Conservation (phyloP, 2,329 filamentous ascomycete genomes). For the Verticillium zaregamsianum region DNA sequence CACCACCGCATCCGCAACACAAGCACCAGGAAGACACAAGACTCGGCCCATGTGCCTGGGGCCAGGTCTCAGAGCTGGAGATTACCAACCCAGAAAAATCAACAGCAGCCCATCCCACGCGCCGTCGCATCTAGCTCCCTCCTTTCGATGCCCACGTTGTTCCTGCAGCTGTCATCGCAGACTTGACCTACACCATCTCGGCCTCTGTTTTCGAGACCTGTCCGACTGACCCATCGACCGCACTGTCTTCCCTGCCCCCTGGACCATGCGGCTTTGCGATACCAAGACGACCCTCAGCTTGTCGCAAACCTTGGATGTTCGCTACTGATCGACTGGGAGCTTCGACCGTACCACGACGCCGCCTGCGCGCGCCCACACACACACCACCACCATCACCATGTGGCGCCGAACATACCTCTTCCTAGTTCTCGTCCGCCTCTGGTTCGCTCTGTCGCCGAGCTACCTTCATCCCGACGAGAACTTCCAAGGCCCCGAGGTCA, state of each 20-base stretch:
- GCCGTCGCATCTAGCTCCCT: background rate
- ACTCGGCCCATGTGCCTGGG: background rate
- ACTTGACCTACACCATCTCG: background rate
- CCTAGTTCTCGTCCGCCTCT: constrained; percentile 81
- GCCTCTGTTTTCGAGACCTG: background rate
- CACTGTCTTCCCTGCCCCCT: background rate
- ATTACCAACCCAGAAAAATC: background rate
- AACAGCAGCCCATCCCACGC: background rate
- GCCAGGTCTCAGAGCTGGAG: background rate
- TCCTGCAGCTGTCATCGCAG: background rate
- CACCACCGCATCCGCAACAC: background rate
- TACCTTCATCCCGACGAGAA: constrained; percentile 99
- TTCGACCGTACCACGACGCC: background rate
- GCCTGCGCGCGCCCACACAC: background rate
- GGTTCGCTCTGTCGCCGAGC: constrained; percentile 90
- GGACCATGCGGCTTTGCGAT: constrained; percentile 1
- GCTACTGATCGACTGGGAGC: background rate
- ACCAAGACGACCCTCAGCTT: background rate
- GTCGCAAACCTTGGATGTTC: background rate
- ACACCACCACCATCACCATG: constrained; percentile 49
- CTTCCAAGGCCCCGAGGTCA: constrained; percentile 96
- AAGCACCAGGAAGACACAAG: background rate
- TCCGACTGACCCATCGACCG: background rate
- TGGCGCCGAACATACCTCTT: constrained; percentile 88
- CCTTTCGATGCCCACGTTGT: background rate